Percentiles rank a stretch among this genome's conserved stretches.
Conservation (phyloP, 73 alveolate species). For the Symbiodinium pilosum region DNA sequence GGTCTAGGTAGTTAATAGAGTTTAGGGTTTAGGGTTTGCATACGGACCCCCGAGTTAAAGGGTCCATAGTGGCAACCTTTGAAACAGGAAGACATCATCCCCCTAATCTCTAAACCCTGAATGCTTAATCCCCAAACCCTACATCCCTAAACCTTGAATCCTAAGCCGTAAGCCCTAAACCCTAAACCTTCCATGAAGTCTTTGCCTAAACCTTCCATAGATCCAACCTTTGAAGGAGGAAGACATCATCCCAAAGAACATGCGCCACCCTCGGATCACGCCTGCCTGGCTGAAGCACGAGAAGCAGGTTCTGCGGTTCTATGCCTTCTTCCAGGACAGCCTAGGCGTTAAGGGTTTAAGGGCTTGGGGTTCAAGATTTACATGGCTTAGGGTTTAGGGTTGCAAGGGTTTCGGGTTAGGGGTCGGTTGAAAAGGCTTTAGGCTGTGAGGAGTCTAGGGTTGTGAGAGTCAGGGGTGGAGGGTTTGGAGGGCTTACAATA, state of each 20-base stretch:
- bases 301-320: constrained; percentile 86
- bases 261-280: constrained; percentile 85
- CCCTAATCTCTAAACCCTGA: background rate
- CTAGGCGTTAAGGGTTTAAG: background rate
- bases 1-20: too few species aligned
- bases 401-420: background rate
- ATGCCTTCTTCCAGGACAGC: constrained; percentile 82
- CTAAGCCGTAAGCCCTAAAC: background rate
- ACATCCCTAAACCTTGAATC: background rate
- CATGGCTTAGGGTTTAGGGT: background rate
- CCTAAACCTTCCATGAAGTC: too few species aligned
- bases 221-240: constrained; percentile 26
- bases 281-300: constrained; percentile 95
- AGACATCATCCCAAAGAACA: constrained; percentile 71
- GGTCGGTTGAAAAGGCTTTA: background rate
- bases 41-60: too few species aligned
- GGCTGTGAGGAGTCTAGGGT: too few species aligned
- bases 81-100: too few species aligned
- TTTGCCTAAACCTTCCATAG: background rate
- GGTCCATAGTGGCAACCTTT: too few species aligned
- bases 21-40: too few species aligned
- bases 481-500: too few species aligned
- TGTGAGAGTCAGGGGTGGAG: too few species aligned
- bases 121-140: background rate
- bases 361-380: too few species aligned